phyloP scores from a whole-genome alignment of 2,329 filamentous ascomycete species.

The Xylariaceae sp. region DNA sequence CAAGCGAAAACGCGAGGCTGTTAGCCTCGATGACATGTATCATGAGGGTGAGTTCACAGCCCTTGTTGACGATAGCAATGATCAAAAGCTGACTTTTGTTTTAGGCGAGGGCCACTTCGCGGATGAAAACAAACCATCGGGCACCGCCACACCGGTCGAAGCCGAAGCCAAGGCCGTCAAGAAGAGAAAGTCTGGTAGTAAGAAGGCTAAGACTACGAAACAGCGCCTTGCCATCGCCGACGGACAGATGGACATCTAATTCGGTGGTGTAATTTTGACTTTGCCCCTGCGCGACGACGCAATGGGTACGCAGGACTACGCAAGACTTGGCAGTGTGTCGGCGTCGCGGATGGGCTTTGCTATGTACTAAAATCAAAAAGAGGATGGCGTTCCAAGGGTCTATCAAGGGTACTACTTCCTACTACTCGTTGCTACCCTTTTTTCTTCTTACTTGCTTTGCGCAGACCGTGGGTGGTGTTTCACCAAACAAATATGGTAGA shows the following conservation, averaged over 20 bases:
- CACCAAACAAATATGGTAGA: no score
- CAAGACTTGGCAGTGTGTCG: no score
- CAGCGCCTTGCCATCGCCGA: slow-evolving; percentile 67
- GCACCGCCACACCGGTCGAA: slow-evolving; percentile 77
- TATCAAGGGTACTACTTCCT: no score
- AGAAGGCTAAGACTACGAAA: slow-evolving; percentile 67
- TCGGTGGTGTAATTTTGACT: slow-evolving; percentile 8
- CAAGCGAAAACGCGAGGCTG: slow-evolving; percentile 56
- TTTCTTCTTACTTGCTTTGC: no score
- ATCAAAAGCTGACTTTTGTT: slow-evolving; percentile 31
- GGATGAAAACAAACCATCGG: slow-evolving; percentile 78
- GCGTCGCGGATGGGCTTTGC: slow-evolving; percentile 8
- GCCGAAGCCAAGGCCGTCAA: slow-evolving; percentile 48
- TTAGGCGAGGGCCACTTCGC: slow-evolving; percentile 96
- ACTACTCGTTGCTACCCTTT: no score
- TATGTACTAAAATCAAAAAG: slow-evolving; percentile 16
- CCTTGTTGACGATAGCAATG: neutral
- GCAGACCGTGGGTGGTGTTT: no score
- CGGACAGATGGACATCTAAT: slow-evolving; percentile 46
- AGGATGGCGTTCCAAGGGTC: slow-evolving; percentile 12
- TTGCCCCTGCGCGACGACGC: no score
- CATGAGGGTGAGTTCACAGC: slow-evolving; percentile 79
- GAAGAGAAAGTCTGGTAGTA: slow-evolving; percentile 53
- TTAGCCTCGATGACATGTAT: slow-evolving; percentile 94
- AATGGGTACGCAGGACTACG: no score